Evolutionary conservation across 768 basidiomycete species (phyloP), one percentile per base, ranked within the genome.

Genomic region (Pleurotus djamor): DNA sequence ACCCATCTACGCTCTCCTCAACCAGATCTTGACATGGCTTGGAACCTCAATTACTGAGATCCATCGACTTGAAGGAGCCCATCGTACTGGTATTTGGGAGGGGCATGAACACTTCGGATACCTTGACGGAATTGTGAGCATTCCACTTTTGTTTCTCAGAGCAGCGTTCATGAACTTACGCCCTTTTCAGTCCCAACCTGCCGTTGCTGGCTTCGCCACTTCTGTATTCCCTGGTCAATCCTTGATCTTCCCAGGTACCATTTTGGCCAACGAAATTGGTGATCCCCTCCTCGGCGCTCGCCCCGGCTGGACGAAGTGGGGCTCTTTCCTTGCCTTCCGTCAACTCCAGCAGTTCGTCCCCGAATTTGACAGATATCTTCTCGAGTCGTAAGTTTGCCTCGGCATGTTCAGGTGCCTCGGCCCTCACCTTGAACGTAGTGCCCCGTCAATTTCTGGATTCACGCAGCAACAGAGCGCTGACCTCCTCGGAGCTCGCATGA

Each of bases 311-410:
- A 63, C 66, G 5, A 65, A 65, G 54, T 69, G 72, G 38, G 73
- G 72, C 2, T 69, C 71, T 0, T 72, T 75, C 63, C 62, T 76
- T 48, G 72, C 66, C 3, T 74, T 71, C 65, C 64, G 73, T 48
- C 68, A 76, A 48, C 67, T 76, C 14, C 55, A 71, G 41, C 74
- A 74, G 58, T 64, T 67, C 48, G 67, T 74, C 5, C 70, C 72
- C 4, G 70, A 74, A 52, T 73, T 71, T 59, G 61, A 71, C 59
- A 48, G 64, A 38, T 71, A 67, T 56, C 60, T 65, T 16, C 14
- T 52, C 6, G 60, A 56, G 12, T 28, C 16, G 54, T 56, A 33
- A 9, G 54, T 56, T 16, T 36, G 5, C 10, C 38, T 7, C 9
- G 10, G 17, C 10, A 17, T 14, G 21, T 16, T 3, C 1, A 21